Evolutionary conservation across 805 yeast species (phyloP).

Genomic region (Saccharomycopsis oosterbeekiorum): DNA sequence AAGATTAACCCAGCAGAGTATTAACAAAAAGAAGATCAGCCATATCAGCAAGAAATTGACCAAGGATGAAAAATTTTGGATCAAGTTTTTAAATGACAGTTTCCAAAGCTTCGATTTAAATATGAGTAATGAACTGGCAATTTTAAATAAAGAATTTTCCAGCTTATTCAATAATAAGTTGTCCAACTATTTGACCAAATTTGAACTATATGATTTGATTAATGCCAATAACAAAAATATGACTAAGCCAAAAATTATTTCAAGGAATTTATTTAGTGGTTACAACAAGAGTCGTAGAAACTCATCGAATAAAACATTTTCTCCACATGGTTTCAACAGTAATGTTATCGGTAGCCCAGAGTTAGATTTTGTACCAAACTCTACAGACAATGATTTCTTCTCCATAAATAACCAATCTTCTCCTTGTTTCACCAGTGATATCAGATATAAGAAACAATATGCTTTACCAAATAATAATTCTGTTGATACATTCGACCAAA

Average conservation of each 20-base stretch:
- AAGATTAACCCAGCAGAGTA: conserved; percentile 12
- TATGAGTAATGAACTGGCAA: neutral
- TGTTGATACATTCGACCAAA: conserved; percentile 6
- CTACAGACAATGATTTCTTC: conserved; percentile 11
- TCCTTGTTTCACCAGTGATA: conserved; percentile 3
- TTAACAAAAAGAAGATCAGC: conserved; percentile 15
- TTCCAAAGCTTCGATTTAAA: neutral
- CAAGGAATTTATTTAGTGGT: neutral
- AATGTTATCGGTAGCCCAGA: conserved; percentile 6
- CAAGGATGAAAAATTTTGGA: conserved; percentile 17
- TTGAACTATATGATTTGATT: conserved; percentile 8
- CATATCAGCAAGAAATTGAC: conserved; percentile 13
- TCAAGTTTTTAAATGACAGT: conserved; percentile 11
- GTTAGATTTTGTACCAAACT: conserved; percentile 9
- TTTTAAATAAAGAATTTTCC: conserved; percentile 11
- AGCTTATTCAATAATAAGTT: conserved; percentile 13
- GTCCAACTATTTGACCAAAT: conserved; percentile 7
- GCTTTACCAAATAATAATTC: conserved; percentile 15
- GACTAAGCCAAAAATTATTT: neutral
- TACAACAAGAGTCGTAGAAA: neutral
- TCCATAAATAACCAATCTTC: conserved; percentile 1
- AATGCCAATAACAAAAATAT: conserved; percentile 4
- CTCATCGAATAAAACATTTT: neutral
- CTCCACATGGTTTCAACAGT: neutral
- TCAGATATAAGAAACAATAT: conserved; percentile 17